Evolutionary conservation across 2,329 filamentous ascomycete genomes (phyloP), one percentile per base, ranked within the genome.

Genomic region (Xylaria sp.): DNA sequence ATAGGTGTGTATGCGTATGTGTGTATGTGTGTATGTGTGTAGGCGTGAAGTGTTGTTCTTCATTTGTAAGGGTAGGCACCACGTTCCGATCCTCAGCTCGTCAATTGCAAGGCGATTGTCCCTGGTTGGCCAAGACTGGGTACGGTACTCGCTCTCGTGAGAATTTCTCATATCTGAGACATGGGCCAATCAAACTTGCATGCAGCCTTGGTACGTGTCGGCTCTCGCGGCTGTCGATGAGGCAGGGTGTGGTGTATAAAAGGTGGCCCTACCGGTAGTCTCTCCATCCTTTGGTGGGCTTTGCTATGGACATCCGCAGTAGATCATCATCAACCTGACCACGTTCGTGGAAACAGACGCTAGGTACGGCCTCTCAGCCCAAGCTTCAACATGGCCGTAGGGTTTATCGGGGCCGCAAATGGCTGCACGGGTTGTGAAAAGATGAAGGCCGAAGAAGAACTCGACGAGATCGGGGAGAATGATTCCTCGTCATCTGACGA

Each of bases 371-470:
- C 51, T 56, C 6, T 27, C 31, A 20, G 27, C 36, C 45, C 39
- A 7, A 42, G 20, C 39, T 50, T 49, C 45, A 61, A 27, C n/a
- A 75, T 75, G 73, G 70, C 73, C 13, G 29, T 72, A 38, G 64
- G 57, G 31, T 50, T 66, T 36, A 60, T 47, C 27, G 56, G 53
- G 60, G 60, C 68, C 27, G 31, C 49, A 39, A 49, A 56, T 38
- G 63, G 65, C 50, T 76, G 75, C 62, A 50, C 49, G 47, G 71
- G 72, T 10, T 76, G 74, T 45, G 69, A 70, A 50, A 73, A 73
- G 61, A 75, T 75, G 33, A 67, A 73, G 9, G 70, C 73, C 20
- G 72, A 74, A 42, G 71, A 75, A 58, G 65, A 63, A 49, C 22
- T 57, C 10, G 17, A 61, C 13, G 45, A 65, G 56, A 22, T 38